Conservation (phyloP, 2,329 filamentous ascomycete genomes). For the Monilinia vaccinii-corymbosi region DNA sequence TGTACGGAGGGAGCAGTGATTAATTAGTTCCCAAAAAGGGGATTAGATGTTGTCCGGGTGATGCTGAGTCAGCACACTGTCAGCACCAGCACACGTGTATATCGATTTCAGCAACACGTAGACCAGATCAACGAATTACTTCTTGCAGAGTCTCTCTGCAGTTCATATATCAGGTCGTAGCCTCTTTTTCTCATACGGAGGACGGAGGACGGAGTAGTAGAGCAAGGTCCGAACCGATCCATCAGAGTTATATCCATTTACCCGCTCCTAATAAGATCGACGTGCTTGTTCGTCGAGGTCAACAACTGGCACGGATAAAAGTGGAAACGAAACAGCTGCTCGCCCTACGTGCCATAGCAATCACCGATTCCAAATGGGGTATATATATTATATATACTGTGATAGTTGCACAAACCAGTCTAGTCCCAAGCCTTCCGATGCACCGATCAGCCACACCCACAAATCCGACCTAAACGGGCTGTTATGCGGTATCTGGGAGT, state of each 20-base stretch:
- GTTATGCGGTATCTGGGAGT: not conserved
- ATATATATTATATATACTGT: no score
- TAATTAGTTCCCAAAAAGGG: no score
- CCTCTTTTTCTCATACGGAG: not conserved
- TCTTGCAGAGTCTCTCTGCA: no score
- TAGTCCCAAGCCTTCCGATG: conserved; percentile 10
- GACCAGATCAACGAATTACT: no score
- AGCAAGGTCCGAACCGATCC: not conserved
- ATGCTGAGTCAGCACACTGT: no score
- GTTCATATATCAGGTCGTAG: not conserved
- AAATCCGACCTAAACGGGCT: not conserved
- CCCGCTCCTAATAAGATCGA: not conserved
- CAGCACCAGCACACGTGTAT: no score
- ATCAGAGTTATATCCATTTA: not conserved
- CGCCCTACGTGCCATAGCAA: conserved; percentile 6
- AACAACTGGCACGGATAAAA: not conserved
- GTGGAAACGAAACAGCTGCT: conserved; percentile 2
- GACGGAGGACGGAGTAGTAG: no score
- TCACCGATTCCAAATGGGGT: not conserved
- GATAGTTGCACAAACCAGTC: not conserved
- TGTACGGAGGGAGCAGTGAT: no score
- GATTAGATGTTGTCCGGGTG: not conserved
- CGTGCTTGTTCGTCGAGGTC: not conserved
- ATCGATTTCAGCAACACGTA: no score
- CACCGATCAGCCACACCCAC: conserved; percentile 2